Evolutionary conservation across 805 yeast species (phyloP), one percentile per base, ranked within the genome.

Genomic region (Wickerhamia fluorescens): DNA sequence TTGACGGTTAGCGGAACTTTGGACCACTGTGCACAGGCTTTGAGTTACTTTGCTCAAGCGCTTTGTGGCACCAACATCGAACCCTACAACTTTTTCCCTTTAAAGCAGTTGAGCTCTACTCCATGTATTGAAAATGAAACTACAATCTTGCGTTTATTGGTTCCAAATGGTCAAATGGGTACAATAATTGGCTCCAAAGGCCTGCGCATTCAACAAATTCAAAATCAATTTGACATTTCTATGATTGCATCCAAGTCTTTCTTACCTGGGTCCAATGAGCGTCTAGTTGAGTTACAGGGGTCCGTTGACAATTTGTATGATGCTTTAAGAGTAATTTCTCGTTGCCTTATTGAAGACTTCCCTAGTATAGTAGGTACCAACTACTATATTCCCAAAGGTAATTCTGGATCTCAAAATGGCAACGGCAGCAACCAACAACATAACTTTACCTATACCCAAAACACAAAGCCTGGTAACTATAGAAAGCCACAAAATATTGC

Each of bases 181-280:
- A 77, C 94, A 6, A 71, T 87, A 25, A 86, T 87, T 49, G 96
- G 96, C 29, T 75, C 81, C 34, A 82, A 73, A 36, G 96, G 96
- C 30, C 60, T 66, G 8, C 71, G 87, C 49, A 87, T 87, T 49
- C 86, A 84, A 60, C 68, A 78, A 23, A 72, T 86, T 36, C 92
- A 83, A 58, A 78, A 75, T 35, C 60, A 58, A 18, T 78, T 64
- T 51, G 62, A 69, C 31, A 85, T 87, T 29, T 78, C 81, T 49
- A 81, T 87, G 73, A 86, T 84, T 31, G 95, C 94, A 7, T 79
- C 94, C 20, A 86, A 85, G 49, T 86, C 84, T 31, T 79, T 76
- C 49, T 68, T 87, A 35, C 82, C 83, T 7, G 78, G 78, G 41
- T 79, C 92, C 6, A 79, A 84, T 28, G 96, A 87, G 53, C 72